Evolutionary conservation across 495 filamentous ascomycete species (phyloP).

Genomic region (Letharia lupina): DNA sequence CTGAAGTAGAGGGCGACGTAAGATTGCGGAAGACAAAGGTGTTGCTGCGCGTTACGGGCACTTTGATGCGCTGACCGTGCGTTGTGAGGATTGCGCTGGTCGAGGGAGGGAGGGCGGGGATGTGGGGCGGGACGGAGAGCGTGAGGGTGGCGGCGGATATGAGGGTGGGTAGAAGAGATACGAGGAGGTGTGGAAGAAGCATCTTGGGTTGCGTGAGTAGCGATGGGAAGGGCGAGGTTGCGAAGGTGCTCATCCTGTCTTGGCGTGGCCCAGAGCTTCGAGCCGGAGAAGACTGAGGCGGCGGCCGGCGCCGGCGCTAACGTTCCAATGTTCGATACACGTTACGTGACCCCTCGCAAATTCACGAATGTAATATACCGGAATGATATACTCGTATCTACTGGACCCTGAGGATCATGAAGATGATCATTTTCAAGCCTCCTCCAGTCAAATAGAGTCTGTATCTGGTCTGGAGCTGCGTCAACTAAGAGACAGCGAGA

Average conservation of each 20-base stretch:
- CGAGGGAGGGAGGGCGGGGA: conserved; percentile 52
- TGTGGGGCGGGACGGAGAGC: conserved; percentile 36
- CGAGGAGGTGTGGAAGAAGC: conserved; percentile 33
- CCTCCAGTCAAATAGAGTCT: no score
- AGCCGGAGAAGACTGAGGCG: no score
- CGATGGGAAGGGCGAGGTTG: background rate
- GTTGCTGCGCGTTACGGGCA: conserved; percentile 55
- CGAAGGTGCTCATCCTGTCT: background rate
- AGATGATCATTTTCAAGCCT: no score
- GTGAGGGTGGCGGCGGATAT: conserved; percentile 57
- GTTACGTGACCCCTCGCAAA: no score
- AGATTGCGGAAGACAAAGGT: conserved; percentile 64
- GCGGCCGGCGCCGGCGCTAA: no score
- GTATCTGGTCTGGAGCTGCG: no score
- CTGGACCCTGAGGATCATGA: no score
- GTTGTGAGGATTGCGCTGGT: conserved; percentile 50
- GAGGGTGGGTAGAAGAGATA: conserved; percentile 34
- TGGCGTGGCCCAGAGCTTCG: no score
- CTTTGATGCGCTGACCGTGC: conserved; percentile 43
- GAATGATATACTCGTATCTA: no score
- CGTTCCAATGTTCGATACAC: no score
- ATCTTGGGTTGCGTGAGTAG: background rate
- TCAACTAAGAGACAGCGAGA: no score
- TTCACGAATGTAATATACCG: no score
- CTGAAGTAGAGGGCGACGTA: conserved; percentile 15